phyloP scores from a whole-genome alignment of 1,139 yeast species.

The Scheffersomyces lignicola region DNA sequence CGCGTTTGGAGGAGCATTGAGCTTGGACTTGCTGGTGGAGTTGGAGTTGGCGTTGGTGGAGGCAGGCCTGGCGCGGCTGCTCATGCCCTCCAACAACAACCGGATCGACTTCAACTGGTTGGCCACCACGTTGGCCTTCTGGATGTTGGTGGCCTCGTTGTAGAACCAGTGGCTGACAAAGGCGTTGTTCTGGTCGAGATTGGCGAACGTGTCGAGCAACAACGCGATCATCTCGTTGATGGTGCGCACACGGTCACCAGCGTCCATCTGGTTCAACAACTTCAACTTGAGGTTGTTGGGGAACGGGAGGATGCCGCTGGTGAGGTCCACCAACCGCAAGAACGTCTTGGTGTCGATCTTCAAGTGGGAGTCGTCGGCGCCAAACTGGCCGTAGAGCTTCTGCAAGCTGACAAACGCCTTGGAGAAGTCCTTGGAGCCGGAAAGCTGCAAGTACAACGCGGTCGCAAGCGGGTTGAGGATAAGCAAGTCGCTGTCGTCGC shows the following conservation, averaged over 20 bases:
- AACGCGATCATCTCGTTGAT: slow-evolving; percentile 33
- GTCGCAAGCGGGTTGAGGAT: slow-evolving; percentile 63
- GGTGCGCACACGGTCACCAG: slow-evolving; percentile 32
- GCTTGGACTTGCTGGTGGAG: slow-evolving; percentile 7
- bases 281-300: slow-evolving; percentile 47
- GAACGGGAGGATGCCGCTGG: slow-evolving; percentile 61
- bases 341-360: slow-evolving; percentile 29
- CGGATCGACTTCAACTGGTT: slow-evolving; percentile 60
- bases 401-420: slow-evolving; percentile 42
- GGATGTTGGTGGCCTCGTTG: slow-evolving; percentile 51
- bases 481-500: slow-evolving; percentile 33
- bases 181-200: slow-evolving; percentile 31
- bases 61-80: slow-evolving; percentile 18
- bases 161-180: slow-evolving; percentile 49
- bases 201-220: slow-evolving; percentile 36
- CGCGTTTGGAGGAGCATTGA: slow-evolving; percentile 7
- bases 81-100: slow-evolving; percentile 53
- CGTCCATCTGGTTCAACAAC: slow-evolving; percentile 36
- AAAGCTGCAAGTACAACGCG: slow-evolving; percentile 55
- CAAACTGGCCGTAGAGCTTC: slow-evolving; percentile 27
- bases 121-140: slow-evolving; percentile 58
- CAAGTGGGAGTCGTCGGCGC: slow-evolving; percentile 21
- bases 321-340: slow-evolving; percentile 50
- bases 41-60: slow-evolving; percentile 7
- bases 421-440: slow-evolving; percentile 45